phyloP scores from a whole-genome alignment of 108 stramenopile genomes.

The Cyclotella cryptica region DNA sequence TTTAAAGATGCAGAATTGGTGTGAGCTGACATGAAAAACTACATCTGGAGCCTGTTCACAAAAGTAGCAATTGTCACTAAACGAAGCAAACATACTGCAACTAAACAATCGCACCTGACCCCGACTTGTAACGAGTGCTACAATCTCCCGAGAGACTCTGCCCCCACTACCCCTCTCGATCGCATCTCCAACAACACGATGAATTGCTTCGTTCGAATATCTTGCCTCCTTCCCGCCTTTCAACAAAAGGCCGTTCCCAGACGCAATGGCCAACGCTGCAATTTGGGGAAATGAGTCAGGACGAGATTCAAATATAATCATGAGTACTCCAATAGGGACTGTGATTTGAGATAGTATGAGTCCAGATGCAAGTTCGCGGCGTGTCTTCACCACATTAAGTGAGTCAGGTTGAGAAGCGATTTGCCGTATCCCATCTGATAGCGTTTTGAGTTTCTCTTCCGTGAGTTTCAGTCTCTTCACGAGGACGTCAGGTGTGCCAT shows the following conservation, averaged over 20 bases:
- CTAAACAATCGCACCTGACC: constrained; percentile 64
- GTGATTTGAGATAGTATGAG: constrained; percentile 90
- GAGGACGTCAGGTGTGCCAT: constrained; percentile 71
- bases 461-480: constrained; percentile 91
- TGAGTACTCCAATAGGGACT: constrained; percentile 96
- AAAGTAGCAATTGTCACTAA: background rate
- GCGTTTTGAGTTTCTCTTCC: constrained; percentile 86
- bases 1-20: background rate
- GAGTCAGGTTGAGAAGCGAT: constrained; percentile 80
- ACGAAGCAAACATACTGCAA: background rate
- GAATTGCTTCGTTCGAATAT: constrained; percentile 89
- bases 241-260: constrained; percentile 95
- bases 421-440: constrained; percentile 88
- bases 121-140: constrained; percentile 91
- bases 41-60: background rate
- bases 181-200: constrained; percentile 91
- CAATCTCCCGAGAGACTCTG: constrained; percentile 84
- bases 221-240: constrained; percentile 98
- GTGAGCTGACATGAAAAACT: background rate
- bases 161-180: constrained; percentile 88
- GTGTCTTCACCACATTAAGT: constrained; percentile 80
- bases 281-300: constrained; percentile 99
- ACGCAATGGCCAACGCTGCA: constrained; percentile 93
- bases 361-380: constrained; percentile 91
- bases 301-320: constrained; percentile 97